Evolutionary conservation across 2,329 filamentous ascomycete species (phyloP).

Genomic region (Colletotrichum phormii): DNA sequence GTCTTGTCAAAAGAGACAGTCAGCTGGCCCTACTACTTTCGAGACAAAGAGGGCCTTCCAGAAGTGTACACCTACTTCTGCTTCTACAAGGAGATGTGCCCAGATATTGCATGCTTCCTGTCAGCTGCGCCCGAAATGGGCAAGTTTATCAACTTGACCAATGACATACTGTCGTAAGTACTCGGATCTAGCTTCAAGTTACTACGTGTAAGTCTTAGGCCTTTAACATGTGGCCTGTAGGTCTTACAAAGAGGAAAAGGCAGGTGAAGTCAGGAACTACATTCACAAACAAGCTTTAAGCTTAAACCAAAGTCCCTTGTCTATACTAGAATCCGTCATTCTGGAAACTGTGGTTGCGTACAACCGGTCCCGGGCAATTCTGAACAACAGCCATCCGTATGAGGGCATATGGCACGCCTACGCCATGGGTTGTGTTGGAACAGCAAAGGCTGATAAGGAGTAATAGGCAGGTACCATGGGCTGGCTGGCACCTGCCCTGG

Average conservation of each 20-base stretch:
- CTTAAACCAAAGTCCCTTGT: constrained; percentile 1
- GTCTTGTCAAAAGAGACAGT: constrained; percentile 37
- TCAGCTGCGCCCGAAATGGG: constrained; percentile 44
- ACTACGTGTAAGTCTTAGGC: too few relatives aligned
- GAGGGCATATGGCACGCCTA: constrained; percentile 40
- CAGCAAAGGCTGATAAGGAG: too few relatives aligned
- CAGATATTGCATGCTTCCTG: constrained; percentile 42
- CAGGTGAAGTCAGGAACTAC: constrained; percentile 43
- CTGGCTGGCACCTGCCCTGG: too few relatives aligned
- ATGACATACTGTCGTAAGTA: constrained; percentile 45
- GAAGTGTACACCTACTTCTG: constrained; percentile 44
- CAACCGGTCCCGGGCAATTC: constrained; percentile 36
- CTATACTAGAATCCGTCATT: constrained; percentile 10
- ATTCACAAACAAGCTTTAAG: constrained; percentile 39
- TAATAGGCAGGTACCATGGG: too few relatives aligned
- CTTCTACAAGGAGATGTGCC: constrained; percentile 42
- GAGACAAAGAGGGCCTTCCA: constrained; percentile 42
- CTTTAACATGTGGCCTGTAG: constrained; percentile 13
- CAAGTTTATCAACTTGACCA: constrained; percentile 42
- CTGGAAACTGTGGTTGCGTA: constrained; percentile 36
- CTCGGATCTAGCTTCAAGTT: neutral
- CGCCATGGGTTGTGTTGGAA: constrained; percentile 44
- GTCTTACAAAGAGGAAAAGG: constrained; percentile 46
- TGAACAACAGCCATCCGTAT: constrained; percentile 39
- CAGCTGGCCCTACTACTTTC: constrained; percentile 43